phyloP scores from a whole-genome alignment of 192 early-diverging fungal species.

The Mortierella claussenii region DNA sequence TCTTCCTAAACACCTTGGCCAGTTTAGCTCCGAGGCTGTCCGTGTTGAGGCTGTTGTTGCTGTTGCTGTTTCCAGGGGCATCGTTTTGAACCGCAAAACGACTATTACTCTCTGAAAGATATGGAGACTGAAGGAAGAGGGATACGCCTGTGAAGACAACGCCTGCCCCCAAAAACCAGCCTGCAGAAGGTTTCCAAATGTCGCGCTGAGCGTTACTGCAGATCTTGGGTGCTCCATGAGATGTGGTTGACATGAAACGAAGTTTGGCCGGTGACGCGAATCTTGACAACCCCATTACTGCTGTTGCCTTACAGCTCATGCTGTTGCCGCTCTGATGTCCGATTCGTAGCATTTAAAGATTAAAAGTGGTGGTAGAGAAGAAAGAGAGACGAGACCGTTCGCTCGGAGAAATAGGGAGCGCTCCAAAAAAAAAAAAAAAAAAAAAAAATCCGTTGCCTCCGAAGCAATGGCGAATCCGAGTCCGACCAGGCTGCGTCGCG shows the following conservation, averaged over 20 bases:
- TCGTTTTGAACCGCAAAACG: slow-evolving; percentile 15
- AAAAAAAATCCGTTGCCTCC: too few relatives aligned
- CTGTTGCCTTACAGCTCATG: slow-evolving; percentile 1
- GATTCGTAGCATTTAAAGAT: slow-evolving; percentile 21
- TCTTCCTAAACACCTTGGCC: slow-evolving; percentile 8
- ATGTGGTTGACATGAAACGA: slow-evolving; percentile 15
- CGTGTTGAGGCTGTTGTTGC: background rate
- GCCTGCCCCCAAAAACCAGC: slow-evolving; percentile 37
- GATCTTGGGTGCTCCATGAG: too few relatives aligned
- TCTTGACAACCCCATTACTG: background rate
- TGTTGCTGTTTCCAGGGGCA: background rate
- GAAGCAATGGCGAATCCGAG: too few relatives aligned
- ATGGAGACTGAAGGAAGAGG: slow-evolving; percentile 31
- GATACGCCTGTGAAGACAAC: slow-evolving; percentile 37
- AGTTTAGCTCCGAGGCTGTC: slow-evolving; percentile 15
- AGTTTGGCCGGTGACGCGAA: too few relatives aligned
- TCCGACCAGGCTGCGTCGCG: too few relatives aligned
- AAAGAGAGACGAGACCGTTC: background rate
- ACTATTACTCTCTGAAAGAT: slow-evolving; percentile 8
- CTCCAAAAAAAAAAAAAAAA: too few relatives aligned
- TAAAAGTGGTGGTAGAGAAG: background rate
- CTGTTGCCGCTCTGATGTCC: slow-evolving; percentile 9
- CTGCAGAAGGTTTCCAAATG: slow-evolving; percentile 10
- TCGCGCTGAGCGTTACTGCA: background rate
- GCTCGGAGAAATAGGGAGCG: background rate